Base-by-base conservation (phyloP, 108 stramenopile species). In the Schizochytrium sp. region DNA sequence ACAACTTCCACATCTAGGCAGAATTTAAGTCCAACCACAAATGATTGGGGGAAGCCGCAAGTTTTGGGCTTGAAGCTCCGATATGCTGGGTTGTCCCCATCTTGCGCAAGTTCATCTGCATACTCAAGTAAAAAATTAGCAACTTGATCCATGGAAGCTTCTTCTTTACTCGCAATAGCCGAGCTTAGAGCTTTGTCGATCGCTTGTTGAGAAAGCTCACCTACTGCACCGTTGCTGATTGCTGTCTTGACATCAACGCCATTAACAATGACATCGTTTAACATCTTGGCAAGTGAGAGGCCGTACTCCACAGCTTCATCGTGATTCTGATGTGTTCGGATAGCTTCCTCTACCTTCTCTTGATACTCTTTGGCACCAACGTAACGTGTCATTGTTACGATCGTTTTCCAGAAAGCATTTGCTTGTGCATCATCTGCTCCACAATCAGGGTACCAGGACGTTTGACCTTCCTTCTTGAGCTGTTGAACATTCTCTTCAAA, bases 341-440 rank as follows among this genome's bases (percentile, higher is more conserved):
- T 83, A 38, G 76, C 76, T 28, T 83, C 17, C 76, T 83, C 76
- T 5, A 83, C 76, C 53, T 83, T 83, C 28, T 83, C 76, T 53
- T 19, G 19, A 53, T 40, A 83, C 15, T 55, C 76, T 10, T 17
- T 17, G 47, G 47, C 45, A 28, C 55, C 76, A 12, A 5, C 53
- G 28, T 83, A 83, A 0, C 76, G 76, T 38, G 2, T 28, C 5
- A 28, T 5, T 5, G 55, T 28, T 5, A 55, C 15, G 15, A 83
- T 38, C 38, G n/a, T 10, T 50, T 83, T 83, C 76, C 76, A 83
- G 28, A 83, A 83, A 17, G 76, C 76, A 40, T 83, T 83, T 47
- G 76, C 76, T 53, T 83, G 45, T 5, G 76, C 76, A 42, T 83
- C 76, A 83, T 83, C 76, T 17, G 76, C 76, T 13, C 76, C 76